Conservation (phyloP, 2,329 filamentous ascomycete genomes). For the Penicillium aurantiogriseum region DNA sequence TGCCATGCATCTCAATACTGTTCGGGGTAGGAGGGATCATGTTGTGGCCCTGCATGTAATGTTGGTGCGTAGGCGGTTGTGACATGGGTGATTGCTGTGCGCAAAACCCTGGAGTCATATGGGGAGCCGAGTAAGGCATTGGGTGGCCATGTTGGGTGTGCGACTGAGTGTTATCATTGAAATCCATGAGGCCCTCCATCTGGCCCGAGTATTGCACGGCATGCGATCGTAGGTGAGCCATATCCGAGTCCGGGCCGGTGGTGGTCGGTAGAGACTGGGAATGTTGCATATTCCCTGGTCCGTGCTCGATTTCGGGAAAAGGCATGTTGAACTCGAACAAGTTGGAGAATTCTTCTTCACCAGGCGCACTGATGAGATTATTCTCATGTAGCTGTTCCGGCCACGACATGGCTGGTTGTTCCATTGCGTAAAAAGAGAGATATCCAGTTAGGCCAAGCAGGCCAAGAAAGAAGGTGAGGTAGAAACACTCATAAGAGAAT, state of each 20-base stretch:
- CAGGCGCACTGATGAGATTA: constrained; percentile 38
- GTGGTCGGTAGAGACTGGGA: constrained; percentile 34
- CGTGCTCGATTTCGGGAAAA: constrained; percentile 45
- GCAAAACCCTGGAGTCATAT: constrained; percentile 35
- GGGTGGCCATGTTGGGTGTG: constrained; percentile 11
- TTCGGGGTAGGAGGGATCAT: constrained; percentile 51
- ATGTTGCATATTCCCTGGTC: constrained; percentile 37
- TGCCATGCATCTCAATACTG: constrained; percentile 49
- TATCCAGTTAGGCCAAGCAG: not conserved
- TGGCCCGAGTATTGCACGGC: constrained; percentile 29
- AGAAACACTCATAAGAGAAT: not conserved
- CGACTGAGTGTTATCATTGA: constrained; percentile 23
- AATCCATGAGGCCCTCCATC: constrained; percentile 40
- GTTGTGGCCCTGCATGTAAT: constrained; percentile 33
- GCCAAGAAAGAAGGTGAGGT: not conserved
- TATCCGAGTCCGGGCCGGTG: constrained; percentile 26
- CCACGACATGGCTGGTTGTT: constrained; percentile 42
- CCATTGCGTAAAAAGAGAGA: constrained; percentile 29
- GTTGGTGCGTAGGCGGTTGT: constrained; percentile 25
- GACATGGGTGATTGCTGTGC: constrained; percentile 31
- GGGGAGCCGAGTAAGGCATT: constrained; percentile 32
- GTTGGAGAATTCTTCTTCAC: constrained; percentile 50
- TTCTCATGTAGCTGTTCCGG: constrained; percentile 41
- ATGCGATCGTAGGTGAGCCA: constrained; percentile 28
- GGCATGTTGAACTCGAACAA: constrained; percentile 51